A percentile compares a stretch with the other conserved stretches of the same genome.
Conservation (phyloP, 306 rosid species). For the Pyrus bretschneideri region DNA sequence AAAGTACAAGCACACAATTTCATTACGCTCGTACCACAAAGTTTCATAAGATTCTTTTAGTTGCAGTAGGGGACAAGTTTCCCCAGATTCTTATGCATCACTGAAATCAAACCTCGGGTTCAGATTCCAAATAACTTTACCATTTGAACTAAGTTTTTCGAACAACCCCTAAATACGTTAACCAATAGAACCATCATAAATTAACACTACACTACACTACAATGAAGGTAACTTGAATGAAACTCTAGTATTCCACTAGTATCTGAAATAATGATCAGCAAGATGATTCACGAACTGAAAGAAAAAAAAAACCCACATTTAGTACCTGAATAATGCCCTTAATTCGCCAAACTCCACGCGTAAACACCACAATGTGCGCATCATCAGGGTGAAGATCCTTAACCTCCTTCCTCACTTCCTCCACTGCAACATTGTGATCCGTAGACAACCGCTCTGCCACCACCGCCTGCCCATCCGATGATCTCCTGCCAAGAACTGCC, state of each 20-base stretch:
- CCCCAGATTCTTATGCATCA: background rate
- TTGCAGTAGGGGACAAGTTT: background rate
- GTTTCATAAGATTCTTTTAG: background rate
- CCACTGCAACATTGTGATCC: constrained; percentile 61
- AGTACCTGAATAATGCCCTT: constrained; percentile 75
- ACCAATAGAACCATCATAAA: no score
- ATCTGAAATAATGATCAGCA: background rate
- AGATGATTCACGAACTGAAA: background rate
- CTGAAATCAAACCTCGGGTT: background rate
- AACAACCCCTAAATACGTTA: background rate
- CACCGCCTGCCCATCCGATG: constrained; percentile 18
- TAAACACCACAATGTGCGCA: constrained; percentile 45
- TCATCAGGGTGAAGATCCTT: constrained; percentile 75
- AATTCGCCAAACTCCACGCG: constrained; percentile 59
- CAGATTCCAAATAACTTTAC: background rate
- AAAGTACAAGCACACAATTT: background rate
- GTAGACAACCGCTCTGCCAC: constrained; percentile 61
- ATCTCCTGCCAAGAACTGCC: constrained; percentile 58
- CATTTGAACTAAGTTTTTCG: background rate
- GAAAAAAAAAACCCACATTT: background rate
- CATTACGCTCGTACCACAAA: background rate
- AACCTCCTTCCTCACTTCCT: constrained; percentile 59
- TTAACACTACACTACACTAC: background rate
- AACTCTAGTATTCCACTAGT: background rate
- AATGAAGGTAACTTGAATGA: background rate